Evolutionary conservation across 495 filamentous ascomycete species (phyloP), one percentile per base, ranked within the genome.

Genomic region (Mytilinidion resinicola): DNA sequence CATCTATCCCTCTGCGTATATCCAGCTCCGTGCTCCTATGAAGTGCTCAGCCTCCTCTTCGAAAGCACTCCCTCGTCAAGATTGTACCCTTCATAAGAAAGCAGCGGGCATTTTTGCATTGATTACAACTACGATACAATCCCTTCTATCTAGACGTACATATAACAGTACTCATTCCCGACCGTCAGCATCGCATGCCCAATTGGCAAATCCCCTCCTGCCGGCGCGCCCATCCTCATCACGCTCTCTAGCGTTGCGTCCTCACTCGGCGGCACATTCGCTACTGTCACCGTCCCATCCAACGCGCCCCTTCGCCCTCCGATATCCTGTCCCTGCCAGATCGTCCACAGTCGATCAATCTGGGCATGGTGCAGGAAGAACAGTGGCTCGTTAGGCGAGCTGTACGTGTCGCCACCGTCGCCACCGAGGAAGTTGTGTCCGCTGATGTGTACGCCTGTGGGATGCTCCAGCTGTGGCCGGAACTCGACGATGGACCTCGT

Each of bases 281-380:
- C 20, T n/a, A 56, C 41, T 0, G 58, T 61, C 9, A 55, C 5
- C 11, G 52, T 61, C 10, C 58, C 58, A 8, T 39, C 41, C 25
- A 61, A 30, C 14, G 21, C 17, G 14, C 36, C 36, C 30, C 19
- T 53, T 35, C 53, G 15, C 36, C 10, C 43, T 19, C 30, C 11
- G 6, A 36, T 17, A 59, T 87, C 76, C 49, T 80, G 64, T 38
- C 73, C 78, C 72, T 89, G 85, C 86, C 86, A 89, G 30, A 82
- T 80, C 78, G 80, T 83, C 76, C 80, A 89, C 1, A 83, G 64
- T 36, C 80, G 78, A 70, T 90, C 86, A 52, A 90, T 77, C 74
- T 82, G 79, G 4, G 76, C 78, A 67, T 89, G 86, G 67, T 88
- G 85, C 19, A 84, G 74, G 63, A 73, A 89, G 69, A 89, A 89